Base-by-base conservation (phyloP, 768 basidiomycete genomes). In the Suillus weaverae region DNA sequence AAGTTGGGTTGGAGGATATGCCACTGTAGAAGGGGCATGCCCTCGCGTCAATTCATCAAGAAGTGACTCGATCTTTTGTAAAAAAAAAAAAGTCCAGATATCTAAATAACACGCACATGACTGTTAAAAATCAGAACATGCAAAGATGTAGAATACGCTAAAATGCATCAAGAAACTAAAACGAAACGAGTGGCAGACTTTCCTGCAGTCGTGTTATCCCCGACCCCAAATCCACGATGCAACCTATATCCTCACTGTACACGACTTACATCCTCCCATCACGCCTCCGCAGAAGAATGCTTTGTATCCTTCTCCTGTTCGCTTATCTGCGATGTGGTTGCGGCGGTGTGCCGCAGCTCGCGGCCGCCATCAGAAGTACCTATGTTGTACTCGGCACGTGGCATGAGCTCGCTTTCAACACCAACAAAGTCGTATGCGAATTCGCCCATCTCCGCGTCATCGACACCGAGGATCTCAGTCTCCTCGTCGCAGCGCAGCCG, bases 371-470 rank as follows among this genome's bases (percentile, higher is more conserved):
- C 67, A 0, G 70, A 64, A 8, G 74, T 70, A 32, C 53, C 33
- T 70, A 70, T 32, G 66, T 68, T 71, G 69, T 77, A 76, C 60
- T 75, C 73, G 65, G 73, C 71, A 36, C 71, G 72, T 2, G 74
- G 74, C 1, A 72, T 62, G 30, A 85, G 74, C 67, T 85, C 84
- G 8, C 79, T 72, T 46, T 92, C 91, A 59, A 92, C 74, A 13
- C 89, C 90, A 38, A 94, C 92, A 67, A 92, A 95, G 76, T 95
- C 92, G 70, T 93, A 94, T 2, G 91, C 89, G 67, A 87, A 94
- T 78, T 96, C 94, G 67, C 94, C 95, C 84, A 94, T 89, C 80
- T 95, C 90, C 1, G 87, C 83, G 71, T 94, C 91, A 77, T 98
- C 96, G 69, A 97, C 88, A 64, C 96, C 95, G 55, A 97, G 79